These are phyloP conservation scores for Phytophthora sp. DNA, from an alignment of 352 stramenopile genomes.

Conservation along the genomic window DNA sequence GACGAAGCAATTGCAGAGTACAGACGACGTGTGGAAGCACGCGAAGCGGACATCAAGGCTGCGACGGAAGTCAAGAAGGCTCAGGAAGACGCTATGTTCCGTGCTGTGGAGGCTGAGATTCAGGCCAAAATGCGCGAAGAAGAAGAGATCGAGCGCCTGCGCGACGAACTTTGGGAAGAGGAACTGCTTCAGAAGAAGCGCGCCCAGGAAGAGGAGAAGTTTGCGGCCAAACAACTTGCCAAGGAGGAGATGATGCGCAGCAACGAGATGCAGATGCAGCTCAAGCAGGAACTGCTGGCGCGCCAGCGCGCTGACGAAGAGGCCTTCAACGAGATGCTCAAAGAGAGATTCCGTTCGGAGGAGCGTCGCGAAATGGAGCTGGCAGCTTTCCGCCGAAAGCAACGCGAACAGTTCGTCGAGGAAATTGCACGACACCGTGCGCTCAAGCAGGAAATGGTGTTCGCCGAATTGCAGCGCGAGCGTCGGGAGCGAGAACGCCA, in stretches of 20 bases:
- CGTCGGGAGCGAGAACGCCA: slow-evolving; percentile 64
- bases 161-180: slow-evolving; percentile 93
- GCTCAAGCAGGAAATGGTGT: slow-evolving; percentile 79
- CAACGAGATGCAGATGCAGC: slow-evolving; percentile 73
- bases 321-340: slow-evolving; percentile 73
- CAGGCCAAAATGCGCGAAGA: slow-evolving; percentile 79
- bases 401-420: slow-evolving; percentile 73
- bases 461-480: slow-evolving; percentile 80
- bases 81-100: slow-evolving; percentile 73
- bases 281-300: slow-evolving; percentile 63
- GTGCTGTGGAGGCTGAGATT: slow-evolving; percentile 86
- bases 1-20: slow-evolving; percentile 64
- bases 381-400: slow-evolving; percentile 56
- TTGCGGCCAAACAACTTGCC: slow-evolving; percentile 63
- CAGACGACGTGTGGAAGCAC: slow-evolving; percentile 46
- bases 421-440: slow-evolving; percentile 59
- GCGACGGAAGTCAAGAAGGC: slow-evolving; percentile 75
- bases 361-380: slow-evolving; percentile 72
- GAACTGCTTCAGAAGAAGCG: slow-evolving; percentile 82
- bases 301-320: slow-evolving; percentile 69
- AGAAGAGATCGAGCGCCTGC: slow-evolving; percentile 88
- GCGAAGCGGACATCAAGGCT: slow-evolving; percentile 56
- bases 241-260: slow-evolving; percentile 89
- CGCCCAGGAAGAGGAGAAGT: slow-evolving; percentile 76
- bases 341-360: slow-evolving; percentile 66